phyloP scores from a whole-genome alignment of 179 eudicot species.

The Sideroxylon spinosum region DNA sequence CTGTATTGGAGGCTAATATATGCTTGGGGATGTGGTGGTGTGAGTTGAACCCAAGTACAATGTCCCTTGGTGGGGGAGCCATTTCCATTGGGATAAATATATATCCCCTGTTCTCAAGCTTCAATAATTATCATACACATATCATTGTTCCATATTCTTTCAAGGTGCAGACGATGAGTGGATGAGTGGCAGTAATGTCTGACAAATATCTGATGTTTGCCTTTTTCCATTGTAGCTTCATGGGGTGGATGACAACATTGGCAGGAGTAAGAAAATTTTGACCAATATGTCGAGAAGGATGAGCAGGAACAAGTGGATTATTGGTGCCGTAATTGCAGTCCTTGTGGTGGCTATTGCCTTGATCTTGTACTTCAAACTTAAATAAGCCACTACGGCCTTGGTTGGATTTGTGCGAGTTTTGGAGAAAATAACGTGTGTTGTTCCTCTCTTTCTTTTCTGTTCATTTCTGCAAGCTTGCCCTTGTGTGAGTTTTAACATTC shows the following conservation, averaged over 20 bases:
- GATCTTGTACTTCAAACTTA: slow-evolving; percentile 46
- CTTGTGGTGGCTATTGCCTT: slow-evolving; percentile 38
- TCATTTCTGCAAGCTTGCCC: neutral
- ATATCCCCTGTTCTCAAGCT: too few relatives aligned
- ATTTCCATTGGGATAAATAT: too few relatives aligned
- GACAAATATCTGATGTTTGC: neutral
- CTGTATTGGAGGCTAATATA: too few relatives aligned
- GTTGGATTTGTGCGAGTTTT: slow-evolving; percentile 8
- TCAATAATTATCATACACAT: neutral
- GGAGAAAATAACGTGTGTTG: slow-evolving; percentile 1
- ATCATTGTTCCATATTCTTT: neutral
- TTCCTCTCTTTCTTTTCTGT: slow-evolving; percentile 7
- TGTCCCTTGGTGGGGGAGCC: too few relatives aligned
- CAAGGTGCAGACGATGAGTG: neutral
- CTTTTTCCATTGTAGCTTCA: slow-evolving; percentile 32
- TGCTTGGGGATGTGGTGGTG: too few relatives aligned
- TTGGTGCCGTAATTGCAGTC: slow-evolving; percentile 31
- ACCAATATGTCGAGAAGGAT: slow-evolving; percentile 44
- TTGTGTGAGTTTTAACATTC: neutral
- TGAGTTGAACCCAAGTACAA: too few relatives aligned
- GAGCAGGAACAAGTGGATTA: slow-evolving; percentile 45
- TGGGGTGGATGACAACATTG: slow-evolving; percentile 42
- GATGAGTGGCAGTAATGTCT: neutral
- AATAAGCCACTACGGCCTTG: slow-evolving; percentile 1
- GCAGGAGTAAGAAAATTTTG: slow-evolving; percentile 43